A percentile compares a stretch with the other conserved stretches of the same genome.
These are phyloP conservation scores for Calonectria pseudoreteaudii DNA, from an alignment of 2,329 filamentous ascomycete genomes.

Conservation along the genomic window DNA sequence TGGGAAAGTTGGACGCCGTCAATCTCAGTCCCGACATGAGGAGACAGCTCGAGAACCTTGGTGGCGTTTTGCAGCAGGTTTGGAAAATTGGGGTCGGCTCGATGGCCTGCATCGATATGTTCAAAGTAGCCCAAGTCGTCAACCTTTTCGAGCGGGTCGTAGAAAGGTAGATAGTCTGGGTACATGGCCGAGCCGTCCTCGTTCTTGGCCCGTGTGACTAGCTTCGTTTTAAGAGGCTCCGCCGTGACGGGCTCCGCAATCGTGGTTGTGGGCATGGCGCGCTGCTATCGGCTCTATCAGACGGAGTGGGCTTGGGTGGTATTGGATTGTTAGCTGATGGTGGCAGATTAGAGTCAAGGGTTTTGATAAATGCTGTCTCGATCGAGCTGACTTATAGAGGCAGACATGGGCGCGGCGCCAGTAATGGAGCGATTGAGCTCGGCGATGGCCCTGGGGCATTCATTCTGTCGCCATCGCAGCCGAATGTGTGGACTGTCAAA, in stretches of 20 bases:
- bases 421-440: background rate
- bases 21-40: background rate
- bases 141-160: background rate
- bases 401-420: background rate
- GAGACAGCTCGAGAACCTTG: background rate
- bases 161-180: background rate
- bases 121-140: conserved; percentile 4
- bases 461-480: background rate
- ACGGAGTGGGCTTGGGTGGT: background rate
- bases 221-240: background rate
- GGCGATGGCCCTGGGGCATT: background rate
- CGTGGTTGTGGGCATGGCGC: background rate
- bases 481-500: background rate
- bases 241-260: background rate
- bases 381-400: background rate
- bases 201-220: background rate
- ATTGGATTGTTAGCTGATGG: background rate
- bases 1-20: background rate
- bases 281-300: background rate
- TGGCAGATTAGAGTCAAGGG: background rate
- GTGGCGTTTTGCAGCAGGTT: background rate
- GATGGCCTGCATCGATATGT: background rate
- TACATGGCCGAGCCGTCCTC: background rate
- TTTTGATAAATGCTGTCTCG: background rate
- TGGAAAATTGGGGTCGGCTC: background rate